Evolutionary conservation across 2,329 filamentous ascomycete genomes (phyloP).

Genomic region (Tolypocladium inflatum): DNA sequence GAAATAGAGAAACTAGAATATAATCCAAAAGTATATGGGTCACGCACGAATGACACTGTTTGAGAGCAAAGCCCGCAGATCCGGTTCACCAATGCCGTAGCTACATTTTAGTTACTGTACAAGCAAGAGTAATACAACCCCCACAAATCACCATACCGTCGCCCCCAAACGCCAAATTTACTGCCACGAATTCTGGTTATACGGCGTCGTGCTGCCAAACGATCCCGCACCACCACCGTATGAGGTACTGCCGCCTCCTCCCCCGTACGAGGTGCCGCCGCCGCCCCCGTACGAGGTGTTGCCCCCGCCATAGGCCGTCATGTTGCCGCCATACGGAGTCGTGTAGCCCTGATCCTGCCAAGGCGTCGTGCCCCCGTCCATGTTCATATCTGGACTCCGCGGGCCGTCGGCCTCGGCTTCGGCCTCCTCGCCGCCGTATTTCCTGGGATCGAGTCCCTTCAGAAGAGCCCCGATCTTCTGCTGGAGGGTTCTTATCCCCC

Average conservation of each 20-base stretch:
- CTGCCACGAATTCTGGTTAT: constrained; percentile 42
- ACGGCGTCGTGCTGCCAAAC: constrained; percentile 32
- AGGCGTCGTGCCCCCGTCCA: constrained; percentile 45
- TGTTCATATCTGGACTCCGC: constrained; percentile 54
- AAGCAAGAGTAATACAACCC: background rate
- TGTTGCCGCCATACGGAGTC: constrained; percentile 53
- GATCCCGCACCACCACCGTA: constrained; percentile 51
- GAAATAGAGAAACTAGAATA: background rate
- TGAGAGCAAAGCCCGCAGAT: background rate
- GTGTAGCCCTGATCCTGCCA: constrained; percentile 59
- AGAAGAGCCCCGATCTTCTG: constrained; percentile 81
- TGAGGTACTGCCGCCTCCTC: constrained; percentile 37
- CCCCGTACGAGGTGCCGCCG: constrained; percentile 30
- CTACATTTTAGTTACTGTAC: background rate
- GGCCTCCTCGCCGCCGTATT: constrained; percentile 44
- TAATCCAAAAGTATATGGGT: background rate
- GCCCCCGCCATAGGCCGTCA: constrained; percentile 54
- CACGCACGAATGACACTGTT: background rate
- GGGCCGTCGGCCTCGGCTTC: constrained; percentile 54
- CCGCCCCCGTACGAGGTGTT: constrained; percentile 58
- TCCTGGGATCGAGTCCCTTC: constrained; percentile 37
- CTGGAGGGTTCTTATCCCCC: constrained; percentile 82
- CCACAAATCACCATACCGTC: background rate
- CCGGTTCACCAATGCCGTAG: background rate
- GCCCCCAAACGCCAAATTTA: constrained; percentile 12